phyloP scores from a whole-genome alignment of 2,329 filamentous ascomycete species.

The Aspergillus fructus region DNA sequence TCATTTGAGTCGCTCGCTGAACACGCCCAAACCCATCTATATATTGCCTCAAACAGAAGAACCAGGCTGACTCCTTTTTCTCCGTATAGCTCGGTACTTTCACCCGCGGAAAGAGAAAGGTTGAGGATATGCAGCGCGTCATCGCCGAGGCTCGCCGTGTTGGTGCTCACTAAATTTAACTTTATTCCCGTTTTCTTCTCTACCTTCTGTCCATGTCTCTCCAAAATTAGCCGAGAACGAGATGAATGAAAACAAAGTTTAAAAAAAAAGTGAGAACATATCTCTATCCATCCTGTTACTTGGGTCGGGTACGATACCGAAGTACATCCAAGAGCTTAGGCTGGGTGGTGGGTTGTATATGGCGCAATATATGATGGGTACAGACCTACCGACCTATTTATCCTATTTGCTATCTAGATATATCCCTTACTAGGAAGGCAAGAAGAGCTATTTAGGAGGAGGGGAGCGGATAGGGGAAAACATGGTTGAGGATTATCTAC shows the following conservation, averaged over 20 bases:
- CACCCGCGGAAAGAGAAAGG: constrained; percentile 98
- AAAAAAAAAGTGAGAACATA: constrained; percentile 16
- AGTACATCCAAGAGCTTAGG: no score
- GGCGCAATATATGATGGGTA: background rate
- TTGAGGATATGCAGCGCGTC: constrained; percentile 96
- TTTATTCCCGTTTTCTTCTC: constrained; percentile 15
- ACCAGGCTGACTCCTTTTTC: constrained; percentile 19
- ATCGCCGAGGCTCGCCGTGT: constrained; percentile 91
- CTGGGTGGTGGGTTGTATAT: background rate
- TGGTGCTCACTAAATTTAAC: constrained; percentile 59
- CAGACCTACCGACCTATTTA: background rate
- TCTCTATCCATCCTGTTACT: background rate
- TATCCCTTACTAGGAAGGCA: background rate
- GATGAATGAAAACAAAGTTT: constrained; percentile 24
- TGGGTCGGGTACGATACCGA: background rate
- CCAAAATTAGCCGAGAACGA: constrained; percentile 24
- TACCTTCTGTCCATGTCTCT: constrained; percentile 16
- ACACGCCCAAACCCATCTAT: background rate
- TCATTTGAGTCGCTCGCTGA: background rate
- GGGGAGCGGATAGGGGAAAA: background rate
- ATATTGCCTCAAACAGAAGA: background rate
- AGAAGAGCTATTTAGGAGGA: background rate
- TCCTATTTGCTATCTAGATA: background rate
- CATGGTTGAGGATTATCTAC: constrained; percentile 5
- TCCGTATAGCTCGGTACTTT: constrained; percentile 84